Evolutionary conservation across 2,329 filamentous ascomycete species (phyloP).

Genomic region (Paecilomyces dactylethromorphus): DNA sequence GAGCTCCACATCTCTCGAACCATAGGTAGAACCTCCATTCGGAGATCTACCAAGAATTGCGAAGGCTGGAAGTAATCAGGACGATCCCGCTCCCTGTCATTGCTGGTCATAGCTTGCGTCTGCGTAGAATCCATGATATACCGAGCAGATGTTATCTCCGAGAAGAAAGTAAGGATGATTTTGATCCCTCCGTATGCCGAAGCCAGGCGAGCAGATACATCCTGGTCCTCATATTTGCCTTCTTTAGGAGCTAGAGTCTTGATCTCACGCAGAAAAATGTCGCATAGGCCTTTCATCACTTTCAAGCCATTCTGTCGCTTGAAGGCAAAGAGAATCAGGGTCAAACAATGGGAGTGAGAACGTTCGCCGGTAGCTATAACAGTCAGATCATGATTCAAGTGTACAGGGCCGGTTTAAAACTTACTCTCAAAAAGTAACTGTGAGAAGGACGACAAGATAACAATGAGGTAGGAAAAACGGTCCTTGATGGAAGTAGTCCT

Average conservation of each 20-base stretch:
- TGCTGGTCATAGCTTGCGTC: conserved; percentile 47
- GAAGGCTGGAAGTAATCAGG: conserved; percentile 58
- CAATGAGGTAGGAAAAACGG: conserved; percentile 70
- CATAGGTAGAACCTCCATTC: conserved; percentile 70
- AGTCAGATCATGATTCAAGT: conserved; percentile 4
- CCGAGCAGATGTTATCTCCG: conserved; percentile 68
- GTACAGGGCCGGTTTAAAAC: conserved; percentile 10
- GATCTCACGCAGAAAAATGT: conserved; percentile 58
- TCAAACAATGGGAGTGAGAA: conserved; percentile 48
- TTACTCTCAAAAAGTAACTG: conserved; percentile 70
- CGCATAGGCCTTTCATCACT: conserved; percentile 64
- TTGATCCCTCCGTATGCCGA: conserved; percentile 61
- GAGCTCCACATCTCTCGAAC: conserved; percentile 80
- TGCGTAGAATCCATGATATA: conserved; percentile 70
- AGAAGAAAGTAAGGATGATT: conserved; percentile 78
- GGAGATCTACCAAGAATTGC: conserved; percentile 81
- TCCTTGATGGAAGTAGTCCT: conserved; percentile 51
- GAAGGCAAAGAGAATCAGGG: conserved; percentile 79
- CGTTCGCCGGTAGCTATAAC: conserved; percentile 39
- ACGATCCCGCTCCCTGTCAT: conserved; percentile 50
- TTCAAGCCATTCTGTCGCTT: conserved; percentile 73
- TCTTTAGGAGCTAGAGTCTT: conserved; percentile 40
- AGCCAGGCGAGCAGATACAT: conserved; percentile 37
- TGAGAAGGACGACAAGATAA: conserved; percentile 69
- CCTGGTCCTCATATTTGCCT: conserved; percentile 32